Percentiles rank a stretch among this genome's conserved stretches.
Evolutionary conservation across 352 stramenopile species (phyloP).

Genomic region (Globisporangium middletonii): DNA sequence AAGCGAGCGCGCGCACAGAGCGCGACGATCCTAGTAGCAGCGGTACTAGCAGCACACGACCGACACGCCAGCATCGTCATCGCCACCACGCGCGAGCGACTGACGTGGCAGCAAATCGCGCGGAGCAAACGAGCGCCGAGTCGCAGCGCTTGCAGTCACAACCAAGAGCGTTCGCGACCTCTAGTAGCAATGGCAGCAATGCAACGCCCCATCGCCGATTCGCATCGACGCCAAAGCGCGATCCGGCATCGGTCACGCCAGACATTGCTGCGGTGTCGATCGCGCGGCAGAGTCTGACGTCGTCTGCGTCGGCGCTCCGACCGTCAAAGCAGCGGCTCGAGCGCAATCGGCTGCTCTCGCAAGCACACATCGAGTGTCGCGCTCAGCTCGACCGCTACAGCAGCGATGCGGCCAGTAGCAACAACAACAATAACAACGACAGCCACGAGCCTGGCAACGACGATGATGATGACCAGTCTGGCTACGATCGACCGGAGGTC

Average conservation of each 20-base stretch:
- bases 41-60: background rate
- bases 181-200: background rate
- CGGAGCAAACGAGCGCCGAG: background rate
- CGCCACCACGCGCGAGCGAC: background rate
- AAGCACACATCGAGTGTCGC: constrained; percentile 8
- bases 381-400: constrained; percentile 1
- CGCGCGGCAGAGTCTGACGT: constrained; percentile 22
- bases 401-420: background rate
- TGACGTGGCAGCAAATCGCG: background rate
- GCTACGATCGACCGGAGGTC: background rate
- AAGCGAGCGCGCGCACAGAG: background rate
- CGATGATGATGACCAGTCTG: constrained; percentile 3
- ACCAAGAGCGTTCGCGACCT: background rate
- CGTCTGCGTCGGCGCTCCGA: constrained; percentile 38
- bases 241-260: background rate
- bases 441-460: constrained; percentile 9
- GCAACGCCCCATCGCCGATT: background rate
- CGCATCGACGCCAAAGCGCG: constrained; percentile 5
- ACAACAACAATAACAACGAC: constrained; percentile 6
- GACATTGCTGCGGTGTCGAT: background rate
- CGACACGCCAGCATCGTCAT: background rate
- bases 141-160: constrained; percentile 1
- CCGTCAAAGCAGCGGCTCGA: constrained; percentile 28
- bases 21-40: background rate
- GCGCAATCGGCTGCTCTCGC: constrained; percentile 9